phyloP scores from a whole-genome alignment of 1,284 basidiomycete genomes.

The Tilletia walkeri region DNA sequence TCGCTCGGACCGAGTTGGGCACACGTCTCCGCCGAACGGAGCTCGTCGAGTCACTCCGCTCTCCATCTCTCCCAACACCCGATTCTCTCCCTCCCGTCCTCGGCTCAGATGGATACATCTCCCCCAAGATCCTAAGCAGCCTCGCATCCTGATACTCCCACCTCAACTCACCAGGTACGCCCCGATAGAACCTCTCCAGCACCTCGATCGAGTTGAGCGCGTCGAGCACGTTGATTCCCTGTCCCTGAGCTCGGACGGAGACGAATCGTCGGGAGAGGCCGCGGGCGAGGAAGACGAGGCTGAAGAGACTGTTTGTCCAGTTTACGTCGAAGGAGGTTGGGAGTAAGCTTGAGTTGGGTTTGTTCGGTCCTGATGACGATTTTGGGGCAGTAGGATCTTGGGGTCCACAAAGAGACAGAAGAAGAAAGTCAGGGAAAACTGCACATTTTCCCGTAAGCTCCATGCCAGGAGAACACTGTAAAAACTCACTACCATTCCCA shows the following conservation, averaged over 20 bases:
- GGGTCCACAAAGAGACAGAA: not conserved
- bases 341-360: not conserved
- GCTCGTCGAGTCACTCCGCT: not conserved
- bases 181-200: slow-evolving; percentile 10
- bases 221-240: slow-evolving; percentile 1
- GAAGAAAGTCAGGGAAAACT: not conserved
- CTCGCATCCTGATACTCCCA: slow-evolving; percentile 5
- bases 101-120: not conserved
- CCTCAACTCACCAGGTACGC: not conserved
- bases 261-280: slow-evolving; percentile 1
- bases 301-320: slow-evolving; percentile 7
- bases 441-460: no score
- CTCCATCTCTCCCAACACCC: not conserved
- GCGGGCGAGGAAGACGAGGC: slow-evolving; percentile 5
- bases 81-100: not conserved
- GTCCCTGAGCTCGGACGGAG: slow-evolving; percentile 8
- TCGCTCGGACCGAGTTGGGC: slow-evolving; percentile 1
- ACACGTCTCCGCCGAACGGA: not conserved
- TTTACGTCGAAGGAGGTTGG: not conserved
- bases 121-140: not conserved
- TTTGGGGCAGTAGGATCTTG: not conserved
- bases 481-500: no score
- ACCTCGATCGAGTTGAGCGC: slow-evolving; percentile 13
- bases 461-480: no score
- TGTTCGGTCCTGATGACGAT: not conserved